phyloP scores from a whole-genome alignment of 148 eudicot genomes.

The Fagopyrum tataricum region DNA sequence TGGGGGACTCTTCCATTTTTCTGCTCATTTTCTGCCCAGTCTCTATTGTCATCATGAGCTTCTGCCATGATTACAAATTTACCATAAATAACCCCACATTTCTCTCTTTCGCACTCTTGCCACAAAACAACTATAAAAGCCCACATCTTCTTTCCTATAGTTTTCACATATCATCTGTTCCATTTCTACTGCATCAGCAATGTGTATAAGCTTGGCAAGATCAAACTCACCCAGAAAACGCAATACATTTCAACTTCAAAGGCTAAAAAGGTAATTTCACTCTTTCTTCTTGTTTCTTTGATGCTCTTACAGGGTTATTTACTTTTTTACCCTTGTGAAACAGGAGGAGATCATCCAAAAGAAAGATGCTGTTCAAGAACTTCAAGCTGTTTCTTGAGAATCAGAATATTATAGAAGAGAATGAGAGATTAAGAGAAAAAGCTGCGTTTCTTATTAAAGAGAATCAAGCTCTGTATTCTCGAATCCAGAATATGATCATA shows the following conservation, averaged over 20 bases:
- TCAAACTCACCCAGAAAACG: conserved; percentile 15
- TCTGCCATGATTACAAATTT: not conserved
- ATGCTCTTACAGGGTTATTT: not conserved
- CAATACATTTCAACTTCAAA: conserved; percentile 16
- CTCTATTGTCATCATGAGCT: conserved; percentile 5
- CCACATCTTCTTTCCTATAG: not conserved
- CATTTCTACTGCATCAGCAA: conserved; percentile 9
- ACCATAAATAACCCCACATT: not conserved
- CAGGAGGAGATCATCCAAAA: conserved; percentile 24
- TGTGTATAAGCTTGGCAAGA: conserved; percentile 19
- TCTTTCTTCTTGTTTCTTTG: not conserved
- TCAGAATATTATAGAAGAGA: conserved; percentile 42
- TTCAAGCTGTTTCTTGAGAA: conserved; percentile 41
- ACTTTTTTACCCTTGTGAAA: not conserved
- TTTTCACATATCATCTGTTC: not conserved
- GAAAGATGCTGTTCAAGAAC: conserved; percentile 44
- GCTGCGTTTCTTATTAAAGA: conserved; percentile 42
- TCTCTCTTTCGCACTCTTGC: not conserved
- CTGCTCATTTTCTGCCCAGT: not conserved
- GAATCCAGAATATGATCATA: conserved; percentile 22
- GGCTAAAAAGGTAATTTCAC: conserved; percentile 22
- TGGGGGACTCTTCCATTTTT: not conserved
- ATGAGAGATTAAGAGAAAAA: conserved; percentile 42
- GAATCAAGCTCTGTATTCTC: conserved; percentile 37
- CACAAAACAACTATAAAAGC: not conserved